Conservation (phyloP, 345 rosid genomes). For the Hibiscus syriacus region DNA sequence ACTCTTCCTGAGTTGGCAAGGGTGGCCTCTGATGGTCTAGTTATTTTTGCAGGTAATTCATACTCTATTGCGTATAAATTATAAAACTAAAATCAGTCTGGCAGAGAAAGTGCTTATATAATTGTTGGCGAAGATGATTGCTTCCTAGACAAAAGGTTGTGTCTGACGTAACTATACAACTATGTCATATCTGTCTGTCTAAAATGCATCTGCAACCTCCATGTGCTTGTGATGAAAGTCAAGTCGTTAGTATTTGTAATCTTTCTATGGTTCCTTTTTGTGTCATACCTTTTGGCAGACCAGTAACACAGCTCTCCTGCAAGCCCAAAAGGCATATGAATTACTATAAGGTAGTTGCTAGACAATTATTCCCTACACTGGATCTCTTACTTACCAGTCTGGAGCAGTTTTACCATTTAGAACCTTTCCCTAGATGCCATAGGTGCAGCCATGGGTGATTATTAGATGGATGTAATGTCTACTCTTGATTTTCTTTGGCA, state of each 20-base stretch:
- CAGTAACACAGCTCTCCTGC: neutral
- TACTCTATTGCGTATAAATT: neutral
- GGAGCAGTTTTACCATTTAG: neutral
- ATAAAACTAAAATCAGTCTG: neutral
- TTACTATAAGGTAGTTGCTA: neutral
- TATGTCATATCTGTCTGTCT: neutral
- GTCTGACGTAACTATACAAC: neutral
- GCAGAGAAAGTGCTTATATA: neutral
- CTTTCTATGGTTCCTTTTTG: neutral
- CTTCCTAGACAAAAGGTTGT: neutral
- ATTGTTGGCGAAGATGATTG: neutral
- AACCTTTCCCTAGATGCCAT: neutral
- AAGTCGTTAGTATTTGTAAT: neutral
- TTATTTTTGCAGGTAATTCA: conserved; percentile 67
- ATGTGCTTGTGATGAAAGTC: neutral
- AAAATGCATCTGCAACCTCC: neutral
- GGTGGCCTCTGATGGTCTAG: conserved; percentile 72
- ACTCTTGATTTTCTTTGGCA: conserved; percentile 1
- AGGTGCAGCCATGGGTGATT: neutral
- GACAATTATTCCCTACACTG: neutral
- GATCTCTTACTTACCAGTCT: neutral
- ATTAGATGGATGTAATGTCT: neutral
- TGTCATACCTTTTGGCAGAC: neutral
- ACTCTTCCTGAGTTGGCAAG: conserved; percentile 89
- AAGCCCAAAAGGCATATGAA: neutral